phyloP scores from a whole-genome alignment of 345 rosid species.

The Eucalyptus fibrosa region DNA sequence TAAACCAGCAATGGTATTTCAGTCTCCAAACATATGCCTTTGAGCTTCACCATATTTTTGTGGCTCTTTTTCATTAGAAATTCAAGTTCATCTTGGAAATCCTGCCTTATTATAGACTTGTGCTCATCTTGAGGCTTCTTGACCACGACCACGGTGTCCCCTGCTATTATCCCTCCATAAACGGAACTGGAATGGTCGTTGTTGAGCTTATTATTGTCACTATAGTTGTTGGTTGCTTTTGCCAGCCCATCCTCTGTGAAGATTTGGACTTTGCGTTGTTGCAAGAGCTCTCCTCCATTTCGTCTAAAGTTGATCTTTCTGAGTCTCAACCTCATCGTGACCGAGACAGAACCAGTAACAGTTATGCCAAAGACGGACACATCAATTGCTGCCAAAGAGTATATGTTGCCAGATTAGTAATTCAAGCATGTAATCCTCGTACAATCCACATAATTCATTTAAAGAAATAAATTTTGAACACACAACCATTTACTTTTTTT shows the following conservation, averaged over 20 bases:
- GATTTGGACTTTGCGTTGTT: background rate
- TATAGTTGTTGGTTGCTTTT: background rate
- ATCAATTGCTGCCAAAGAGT: background rate
- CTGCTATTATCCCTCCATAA: accelerated
- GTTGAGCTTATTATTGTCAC: background rate
- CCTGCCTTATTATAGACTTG: no score
- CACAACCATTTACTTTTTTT: background rate
- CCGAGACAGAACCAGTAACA: background rate
- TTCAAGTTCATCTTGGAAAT: no score
- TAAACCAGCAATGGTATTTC: background rate
- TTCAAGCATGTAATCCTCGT: background rate
- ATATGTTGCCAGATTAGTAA: background rate
- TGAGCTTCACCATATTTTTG: background rate
- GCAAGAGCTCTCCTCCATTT: background rate
- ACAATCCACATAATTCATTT: background rate
- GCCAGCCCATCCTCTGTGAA: background rate
- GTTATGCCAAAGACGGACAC: background rate
- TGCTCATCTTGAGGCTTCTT: background rate
- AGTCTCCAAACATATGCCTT: background rate
- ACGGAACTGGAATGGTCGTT: accelerated
- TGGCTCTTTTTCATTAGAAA: accelerated
- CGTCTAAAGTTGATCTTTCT: background rate
- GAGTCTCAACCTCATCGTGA: background rate
- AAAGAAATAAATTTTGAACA: background rate
- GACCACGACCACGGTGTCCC: background rate